Evolutionary conservation across 2,329 filamentous ascomycete genomes (phyloP), one percentile per base, ranked within the genome.

Genomic region (Didymella segeticola): DNA sequence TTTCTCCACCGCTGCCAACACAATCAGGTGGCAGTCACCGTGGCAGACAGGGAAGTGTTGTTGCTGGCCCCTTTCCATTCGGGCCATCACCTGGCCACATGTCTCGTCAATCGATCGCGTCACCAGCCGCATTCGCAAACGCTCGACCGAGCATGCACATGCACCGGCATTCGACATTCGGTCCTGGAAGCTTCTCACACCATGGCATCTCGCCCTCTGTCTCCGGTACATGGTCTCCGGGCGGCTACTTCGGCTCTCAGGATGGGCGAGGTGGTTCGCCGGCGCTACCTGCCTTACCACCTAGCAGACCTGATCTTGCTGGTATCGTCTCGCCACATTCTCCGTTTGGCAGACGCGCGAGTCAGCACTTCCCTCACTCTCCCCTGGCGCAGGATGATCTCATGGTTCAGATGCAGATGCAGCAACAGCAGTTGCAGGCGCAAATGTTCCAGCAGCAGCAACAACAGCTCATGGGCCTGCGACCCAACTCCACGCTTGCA

Each of bases 1-100:
- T 93, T 68, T 96, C 93, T 19, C 92, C 93, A 9, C 91, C 92
- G 1, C 77, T 96, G 22, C 90, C 90, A 17, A 87, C 91, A 0
- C 87, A 87, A 0, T 96, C 92, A 25, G 89, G 87, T 11, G 86
- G 85, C 26, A 93, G 90, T 76, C 89, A 86, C 58, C 86, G 86
- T 38, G 75, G 80, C 27, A 78, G 82, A 38, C 79, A 84, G 52
- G 84, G 83, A 69, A 70, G 77, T 80, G 80, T 74, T 60, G 87
- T 87, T 64, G 83, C 80, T 36, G 61, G 17, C 77, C 80, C 29
- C 87, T 93, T 72, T 27, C 82, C 86, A 4, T 82, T 85, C 30
- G 83, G 71, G 22, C 75, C 69, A 25, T 85, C 61, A 72, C 84
- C 66, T 78, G 83, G 45, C 75, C 84, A 62, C 82, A 88, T 38